Conservation (phyloP, 208 protist genomes). For the Trichomonas tenax region DNA sequence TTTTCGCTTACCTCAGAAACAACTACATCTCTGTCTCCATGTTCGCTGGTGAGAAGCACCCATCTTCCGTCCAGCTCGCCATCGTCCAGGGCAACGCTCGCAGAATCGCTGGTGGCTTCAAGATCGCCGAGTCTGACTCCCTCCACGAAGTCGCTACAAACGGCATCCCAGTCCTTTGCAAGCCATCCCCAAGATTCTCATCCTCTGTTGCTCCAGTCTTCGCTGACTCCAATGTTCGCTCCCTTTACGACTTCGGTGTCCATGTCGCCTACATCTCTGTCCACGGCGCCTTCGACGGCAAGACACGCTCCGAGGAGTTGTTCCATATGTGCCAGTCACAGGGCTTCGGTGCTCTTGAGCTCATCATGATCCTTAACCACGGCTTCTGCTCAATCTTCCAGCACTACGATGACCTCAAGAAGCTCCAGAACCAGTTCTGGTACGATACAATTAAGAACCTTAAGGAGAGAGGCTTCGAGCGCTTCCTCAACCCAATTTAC, state of each 20-base stretch:
- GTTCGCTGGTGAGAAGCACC: neutral
- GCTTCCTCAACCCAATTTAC: neutral
- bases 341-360: neutral
- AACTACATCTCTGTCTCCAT: neutral
- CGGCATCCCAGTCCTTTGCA: neutral
- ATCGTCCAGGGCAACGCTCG: neutral
- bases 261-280: neutral
- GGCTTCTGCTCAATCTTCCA: neutral
- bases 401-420: neutral
- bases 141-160: neutral
- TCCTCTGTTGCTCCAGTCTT: neutral
- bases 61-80: neutral
- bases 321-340: neutral
- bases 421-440: neutral
- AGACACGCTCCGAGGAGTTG: neutral
- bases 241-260: neutral
- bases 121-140: neutral
- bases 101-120: slow-evolving; percentile 2
- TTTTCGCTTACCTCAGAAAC: neutral
- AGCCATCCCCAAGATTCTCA: neutral
- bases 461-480: neutral
- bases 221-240: neutral
- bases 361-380: neutral
- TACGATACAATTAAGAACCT: neutral
- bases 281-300: neutral